These are phyloP conservation scores for Rhizopus sp. DNA, from an alignment of 371 early-diverging fungal species.

Conservation along the genomic window DNA sequence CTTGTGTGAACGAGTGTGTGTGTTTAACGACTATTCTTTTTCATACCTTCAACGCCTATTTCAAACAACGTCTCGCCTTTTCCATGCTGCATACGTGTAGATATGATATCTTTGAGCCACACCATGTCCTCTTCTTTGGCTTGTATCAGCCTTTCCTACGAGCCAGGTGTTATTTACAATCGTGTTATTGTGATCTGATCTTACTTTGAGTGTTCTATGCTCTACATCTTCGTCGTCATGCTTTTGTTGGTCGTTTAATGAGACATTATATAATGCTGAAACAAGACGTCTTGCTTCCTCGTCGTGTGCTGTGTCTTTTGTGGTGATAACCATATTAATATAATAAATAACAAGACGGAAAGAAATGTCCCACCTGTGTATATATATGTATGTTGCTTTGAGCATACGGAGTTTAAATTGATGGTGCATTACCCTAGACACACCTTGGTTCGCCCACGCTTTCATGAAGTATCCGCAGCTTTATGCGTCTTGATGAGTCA, in stretches of 20 bases:
- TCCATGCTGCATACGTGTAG: slow-evolving; percentile 60
- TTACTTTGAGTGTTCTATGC: slow-evolving; percentile 16
- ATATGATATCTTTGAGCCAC: slow-evolving; percentile 44
- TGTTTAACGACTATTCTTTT: too few relatives aligned
- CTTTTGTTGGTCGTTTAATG: slow-evolving; percentile 12
- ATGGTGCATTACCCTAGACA: too few relatives aligned
- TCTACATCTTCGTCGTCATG: slow-evolving; percentile 2
- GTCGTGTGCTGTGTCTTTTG: not conserved
- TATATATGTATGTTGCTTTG: too few relatives aligned
- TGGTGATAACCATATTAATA: not conserved
- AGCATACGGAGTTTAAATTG: too few relatives aligned
- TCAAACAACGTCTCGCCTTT: slow-evolving; percentile 80
- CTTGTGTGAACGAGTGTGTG: too few relatives aligned
- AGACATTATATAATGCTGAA: slow-evolving; percentile 17
- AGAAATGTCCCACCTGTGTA: too few relatives aligned
- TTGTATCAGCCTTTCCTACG: slow-evolving; percentile 40
- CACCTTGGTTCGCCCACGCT: too few relatives aligned
- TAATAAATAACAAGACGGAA: too few relatives aligned
- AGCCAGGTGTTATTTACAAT: not conserved
- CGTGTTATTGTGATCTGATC: not conserved
- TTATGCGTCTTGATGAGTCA: too few relatives aligned
- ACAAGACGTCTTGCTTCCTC: slow-evolving; percentile 26
- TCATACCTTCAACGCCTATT: slow-evolving; percentile 74
- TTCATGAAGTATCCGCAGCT: too few relatives aligned
- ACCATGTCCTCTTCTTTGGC: slow-evolving; percentile 46